A percentile compares a stretch with the other conserved stretches of the same genome.
These are phyloP conservation scores for Daedaleopsis nitida DNA, from an alignment of 768 basidiomycete species.

Conservation along the genomic window DNA sequence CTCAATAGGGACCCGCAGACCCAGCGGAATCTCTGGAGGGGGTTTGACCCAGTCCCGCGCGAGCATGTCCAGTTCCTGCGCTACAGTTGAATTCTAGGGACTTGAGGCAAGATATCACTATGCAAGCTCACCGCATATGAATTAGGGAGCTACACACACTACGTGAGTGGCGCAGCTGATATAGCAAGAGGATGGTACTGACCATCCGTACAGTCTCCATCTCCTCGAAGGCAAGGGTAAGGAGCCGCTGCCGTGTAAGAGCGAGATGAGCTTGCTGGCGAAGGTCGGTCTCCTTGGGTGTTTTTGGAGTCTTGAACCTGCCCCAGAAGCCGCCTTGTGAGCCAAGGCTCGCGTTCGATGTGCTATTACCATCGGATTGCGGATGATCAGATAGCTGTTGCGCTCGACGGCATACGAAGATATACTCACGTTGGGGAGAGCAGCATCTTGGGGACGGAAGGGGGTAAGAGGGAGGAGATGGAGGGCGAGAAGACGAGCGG, in stretches of 20 bases:
- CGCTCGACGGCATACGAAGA: slow-evolving; percentile 24
- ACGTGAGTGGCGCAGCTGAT: slow-evolving; percentile 7
- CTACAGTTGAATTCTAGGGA: background rate
- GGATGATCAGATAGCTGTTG: slow-evolving; percentile 37
- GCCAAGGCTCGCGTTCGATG: slow-evolving; percentile 62
- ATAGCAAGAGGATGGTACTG: slow-evolving; percentile 20
- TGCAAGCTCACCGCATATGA: slow-evolving; percentile 55
- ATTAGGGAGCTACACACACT: slow-evolving; percentile 58
- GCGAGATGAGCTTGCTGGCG: slow-evolving; percentile 60
- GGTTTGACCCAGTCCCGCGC: slow-evolving; percentile 88
- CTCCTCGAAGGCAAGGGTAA: slow-evolving; percentile 81
- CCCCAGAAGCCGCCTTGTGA: slow-evolving; percentile 51
- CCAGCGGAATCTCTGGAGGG: slow-evolving; percentile 75
- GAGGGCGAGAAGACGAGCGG: slow-evolving; percentile 5
- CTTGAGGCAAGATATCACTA: slow-evolving; percentile 10
- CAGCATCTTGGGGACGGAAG: slow-evolving; percentile 52
- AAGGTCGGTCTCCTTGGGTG: slow-evolving; percentile 62
- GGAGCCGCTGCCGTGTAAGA: slow-evolving; percentile 69
- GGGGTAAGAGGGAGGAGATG: slow-evolving; percentile 12
- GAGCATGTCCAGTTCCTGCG: slow-evolving; percentile 76
- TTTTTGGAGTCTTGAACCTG: slow-evolving; percentile 63
- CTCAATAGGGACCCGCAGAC: slow-evolving; percentile 82
- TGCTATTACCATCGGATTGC: slow-evolving; percentile 42
- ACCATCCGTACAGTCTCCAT: slow-evolving; percentile 87
- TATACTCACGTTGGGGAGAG: slow-evolving; percentile 74